These are phyloP conservation scores for Neonectria punicea DNA, from an alignment of 2,329 filamentous ascomycete species.

Conservation along the genomic window DNA sequence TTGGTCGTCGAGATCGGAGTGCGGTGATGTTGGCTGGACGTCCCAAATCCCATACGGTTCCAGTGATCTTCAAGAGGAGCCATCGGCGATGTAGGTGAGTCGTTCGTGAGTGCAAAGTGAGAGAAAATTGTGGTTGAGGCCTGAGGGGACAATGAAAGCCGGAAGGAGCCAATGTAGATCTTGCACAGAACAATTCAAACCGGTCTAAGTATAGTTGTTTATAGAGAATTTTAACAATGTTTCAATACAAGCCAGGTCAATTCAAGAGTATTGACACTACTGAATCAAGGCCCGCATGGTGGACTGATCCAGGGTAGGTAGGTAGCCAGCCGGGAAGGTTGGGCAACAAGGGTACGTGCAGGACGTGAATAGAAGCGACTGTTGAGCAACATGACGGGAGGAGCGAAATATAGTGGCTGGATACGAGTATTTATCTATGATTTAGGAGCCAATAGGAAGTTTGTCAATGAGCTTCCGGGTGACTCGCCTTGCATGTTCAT, in stretches of 20 bases:
- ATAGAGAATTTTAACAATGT: not conserved
- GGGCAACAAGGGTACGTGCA: not conserved
- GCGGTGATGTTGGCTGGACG: no score
- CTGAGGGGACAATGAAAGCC: not conserved
- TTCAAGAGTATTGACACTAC: not conserved
- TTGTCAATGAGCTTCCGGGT: not conserved
- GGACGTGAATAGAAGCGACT: not conserved
- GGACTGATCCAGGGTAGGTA: not conserved
- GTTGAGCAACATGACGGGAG: not conserved
- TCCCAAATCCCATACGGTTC: no score
- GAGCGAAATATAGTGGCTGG: not conserved
- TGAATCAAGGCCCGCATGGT: not conserved
- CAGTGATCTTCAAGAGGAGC: no score
- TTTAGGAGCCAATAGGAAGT: not conserved
- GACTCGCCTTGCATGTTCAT: not conserved
- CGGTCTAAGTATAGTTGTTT: not conserved
- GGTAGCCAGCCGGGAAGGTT: not conserved
- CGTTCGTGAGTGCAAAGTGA: not conserved
- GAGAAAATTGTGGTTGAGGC: not conserved
- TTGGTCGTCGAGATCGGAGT: not conserved
- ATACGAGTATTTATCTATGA: not conserved
- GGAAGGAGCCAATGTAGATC: not conserved
- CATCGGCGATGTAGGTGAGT: not conserved
- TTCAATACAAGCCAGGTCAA: not conserved
- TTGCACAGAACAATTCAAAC: not conserved